These are phyloP conservation scores for Fusarium equiseti DNA, from an alignment of 2,329 filamentous ascomycete genomes.

Conservation along the genomic window DNA sequence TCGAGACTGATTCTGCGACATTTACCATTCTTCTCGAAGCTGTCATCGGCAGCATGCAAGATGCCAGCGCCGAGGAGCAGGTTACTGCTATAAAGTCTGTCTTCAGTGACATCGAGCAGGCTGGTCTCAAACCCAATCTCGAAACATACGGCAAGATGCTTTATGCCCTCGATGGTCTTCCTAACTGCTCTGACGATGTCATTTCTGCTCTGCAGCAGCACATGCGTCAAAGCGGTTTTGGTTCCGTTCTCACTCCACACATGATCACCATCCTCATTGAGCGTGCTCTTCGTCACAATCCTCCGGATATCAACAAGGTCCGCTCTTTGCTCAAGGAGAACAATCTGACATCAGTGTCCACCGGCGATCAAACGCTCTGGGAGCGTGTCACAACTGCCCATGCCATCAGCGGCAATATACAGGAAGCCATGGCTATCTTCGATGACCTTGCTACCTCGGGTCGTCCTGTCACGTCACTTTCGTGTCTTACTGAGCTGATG, in stretches of 20 bases:
- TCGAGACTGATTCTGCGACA: conserved; percentile 74
- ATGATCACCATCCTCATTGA: conserved; percentile 82
- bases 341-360: conserved; percentile 53
- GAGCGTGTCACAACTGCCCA: conserved; percentile 78
- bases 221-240: conserved; percentile 67
- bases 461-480: conserved; percentile 57
- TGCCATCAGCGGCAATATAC: conserved; percentile 64
- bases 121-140: conserved; percentile 69
- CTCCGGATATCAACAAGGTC: conserved; percentile 71
- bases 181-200: conserved; percentile 58
- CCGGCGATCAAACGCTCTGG: conserved; percentile 73
- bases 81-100: conserved; percentile 63
- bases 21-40: conserved; percentile 79
- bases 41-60: conserved; percentile 58
- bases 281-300: conserved; percentile 70
- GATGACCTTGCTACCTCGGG: conserved; percentile 56
- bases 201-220: conserved; percentile 72
- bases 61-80: conserved; percentile 62
- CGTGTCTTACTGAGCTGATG: conserved; percentile 60
- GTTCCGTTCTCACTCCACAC: conserved; percentile 69
- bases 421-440: conserved; percentile 63
- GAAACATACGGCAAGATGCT: conserved; percentile 78
- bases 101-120: conserved; percentile 68
- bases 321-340: conserved; percentile 70
- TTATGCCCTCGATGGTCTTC: conserved; percentile 58